Conservation (phyloP, 345 rosid species). For the Murraya koenigii region DNA sequence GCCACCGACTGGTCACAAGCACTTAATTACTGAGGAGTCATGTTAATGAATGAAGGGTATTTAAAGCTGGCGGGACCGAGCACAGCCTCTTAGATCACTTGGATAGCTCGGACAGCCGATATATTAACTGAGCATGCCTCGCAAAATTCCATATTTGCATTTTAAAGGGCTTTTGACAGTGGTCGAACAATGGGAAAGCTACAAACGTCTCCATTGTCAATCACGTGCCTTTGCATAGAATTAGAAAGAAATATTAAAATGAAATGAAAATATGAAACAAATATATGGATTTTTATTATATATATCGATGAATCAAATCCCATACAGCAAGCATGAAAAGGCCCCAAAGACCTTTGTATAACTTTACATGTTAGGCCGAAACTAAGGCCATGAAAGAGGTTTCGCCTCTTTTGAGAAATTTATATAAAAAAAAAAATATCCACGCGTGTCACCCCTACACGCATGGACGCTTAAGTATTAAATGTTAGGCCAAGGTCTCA, state of each 20-base stretch:
- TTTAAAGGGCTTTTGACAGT: slow-evolving; percentile 1
- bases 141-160: slow-evolving; percentile 23
- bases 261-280: neutral
- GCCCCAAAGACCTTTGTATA: slow-evolving; percentile 49
- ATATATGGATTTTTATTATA: slow-evolving; percentile 19
- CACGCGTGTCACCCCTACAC: slow-evolving; percentile 39
- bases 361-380: slow-evolving; percentile 25
- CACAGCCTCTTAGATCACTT: slow-evolving; percentile 15
- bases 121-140: neutral
- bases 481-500: slow-evolving; percentile 24
- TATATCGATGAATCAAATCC: slow-evolving; percentile 24
- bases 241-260: neutral
- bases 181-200: slow-evolving; percentile 42
- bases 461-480: slow-evolving; percentile 14
- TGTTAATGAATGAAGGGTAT: neutral
- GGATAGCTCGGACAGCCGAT: neutral
- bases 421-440: neutral
- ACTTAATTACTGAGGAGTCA: slow-evolving; percentile 3
- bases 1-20: slow-evolving; percentile 7
- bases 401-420: slow-evolving; percentile 16
- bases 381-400: slow-evolving; percentile 30
- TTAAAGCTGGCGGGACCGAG: slow-evolving; percentile 43
- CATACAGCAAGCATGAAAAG: slow-evolving; percentile 35
- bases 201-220: slow-evolving; percentile 41
- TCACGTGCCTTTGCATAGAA: slow-evolving; percentile 39